Evolutionary conservation across 768 basidiomycete genomes (phyloP).

Genomic region (Tricholoma saponaceum): DNA sequence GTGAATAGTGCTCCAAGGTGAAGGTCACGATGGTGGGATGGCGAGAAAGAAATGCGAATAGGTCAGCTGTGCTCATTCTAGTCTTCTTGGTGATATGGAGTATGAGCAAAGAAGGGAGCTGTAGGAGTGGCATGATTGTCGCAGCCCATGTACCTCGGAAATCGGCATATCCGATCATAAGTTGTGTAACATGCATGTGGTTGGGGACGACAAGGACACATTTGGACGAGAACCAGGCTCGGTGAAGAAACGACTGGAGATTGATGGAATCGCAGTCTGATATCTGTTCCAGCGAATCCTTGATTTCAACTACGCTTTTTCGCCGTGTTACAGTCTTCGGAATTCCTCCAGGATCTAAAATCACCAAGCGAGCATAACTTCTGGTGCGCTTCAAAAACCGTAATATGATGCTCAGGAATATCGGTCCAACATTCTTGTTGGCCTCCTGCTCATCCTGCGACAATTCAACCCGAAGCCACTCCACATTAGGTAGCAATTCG

Average conservation of each 20-base stretch:
- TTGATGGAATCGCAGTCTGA: too few relatives aligned
- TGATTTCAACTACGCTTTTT: too few relatives aligned
- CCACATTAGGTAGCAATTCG: too few relatives aligned
- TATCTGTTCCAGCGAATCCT: too few relatives aligned
- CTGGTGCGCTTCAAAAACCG: too few relatives aligned
- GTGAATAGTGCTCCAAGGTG: background rate
- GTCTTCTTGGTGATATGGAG: background rate
- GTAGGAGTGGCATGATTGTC: background rate
- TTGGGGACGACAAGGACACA: background rate
- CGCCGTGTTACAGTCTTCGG: too few relatives aligned
- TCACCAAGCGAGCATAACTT: too few relatives aligned
- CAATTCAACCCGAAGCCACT: too few relatives aligned
- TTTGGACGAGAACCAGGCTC: background rate
- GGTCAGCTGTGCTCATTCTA: background rate
- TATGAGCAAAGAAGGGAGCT: background rate
- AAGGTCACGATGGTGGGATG: background rate
- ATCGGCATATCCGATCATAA: background rate
- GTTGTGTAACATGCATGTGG: background rate
- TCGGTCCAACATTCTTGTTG: too few relatives aligned
- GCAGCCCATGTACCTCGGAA: background rate
- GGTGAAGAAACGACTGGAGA: background rate
- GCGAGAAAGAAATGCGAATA: background rate
- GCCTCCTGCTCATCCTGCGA: too few relatives aligned
- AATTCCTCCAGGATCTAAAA: too few relatives aligned
- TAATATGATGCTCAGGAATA: too few relatives aligned